Base-by-base conservation (phyloP, 192 early-diverging fungal genomes). In the Linderina pennispora region DNA sequence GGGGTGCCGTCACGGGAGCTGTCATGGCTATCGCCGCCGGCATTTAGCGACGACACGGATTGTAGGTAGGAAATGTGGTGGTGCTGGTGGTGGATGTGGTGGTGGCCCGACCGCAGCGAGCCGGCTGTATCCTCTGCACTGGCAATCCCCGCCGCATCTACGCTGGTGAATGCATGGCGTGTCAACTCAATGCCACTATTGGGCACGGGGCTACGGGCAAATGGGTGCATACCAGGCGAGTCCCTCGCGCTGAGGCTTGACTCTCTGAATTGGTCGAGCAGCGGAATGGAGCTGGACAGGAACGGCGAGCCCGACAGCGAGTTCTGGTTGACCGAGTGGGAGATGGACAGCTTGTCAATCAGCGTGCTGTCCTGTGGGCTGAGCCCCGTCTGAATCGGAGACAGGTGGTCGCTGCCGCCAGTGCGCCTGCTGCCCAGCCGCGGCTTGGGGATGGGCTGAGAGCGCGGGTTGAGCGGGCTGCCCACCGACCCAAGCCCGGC, bases 361-460 rank as follows among this genome's bases (percentile, higher is more conserved):
- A 47, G 51, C 48, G 59, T 28, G 36, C 67, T 71, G 31, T 71
- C 67, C 44, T 71, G 67, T 36, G 59, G 23, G 41, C 67, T 71
- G 17, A 71, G 48, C 1, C 68, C 68, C 26, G 53, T 42, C 32
- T 48, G 36, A 0, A 48, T 23, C 19, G 46, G 22, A 8, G 56
- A 21, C 19, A 19, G 42, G 26, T 52, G 43, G 18, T 55, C 49
- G 23, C 42, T 39, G 4, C 53, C 38, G 36, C 54, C 33, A 16
- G 61, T 38, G 22, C 56, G 56, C 38, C 42, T 49, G 26, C 43
- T 48, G 8, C 51, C 56, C 4, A 50, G 41, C 3, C 25, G 23
- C 18, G 61, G 58, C 24, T 50, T 61, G 18, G 65, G 68, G 15
- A 71, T 71, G 36, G 68, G 68, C 49, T 64, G 68, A 19, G 68